Base-by-base conservation (phyloP, 1,284 basidiomycete species). In the Cryptococcus deneoformans region DNA sequence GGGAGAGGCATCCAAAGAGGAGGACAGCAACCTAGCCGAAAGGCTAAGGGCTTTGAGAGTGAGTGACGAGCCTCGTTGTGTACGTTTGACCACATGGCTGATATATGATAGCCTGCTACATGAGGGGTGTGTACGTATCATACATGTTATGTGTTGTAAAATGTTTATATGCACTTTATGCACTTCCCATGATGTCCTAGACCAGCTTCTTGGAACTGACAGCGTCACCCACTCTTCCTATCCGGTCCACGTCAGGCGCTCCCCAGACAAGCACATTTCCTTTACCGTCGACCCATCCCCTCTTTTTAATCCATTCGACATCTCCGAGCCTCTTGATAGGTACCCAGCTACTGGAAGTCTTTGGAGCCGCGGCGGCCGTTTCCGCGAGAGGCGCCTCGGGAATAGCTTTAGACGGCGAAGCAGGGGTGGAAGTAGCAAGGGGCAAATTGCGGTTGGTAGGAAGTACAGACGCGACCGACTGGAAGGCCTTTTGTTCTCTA, bases 1-100 rank as follows among this genome's bases (percentile, higher is more conserved):
- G 37, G 79, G 83, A 12, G 87, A 90, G 70, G 89, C 53, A 3
- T 45, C 34, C 9, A 65, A 63, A 46, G 70, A 74, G 59, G 76
- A 77, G 60, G 72, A 75, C 63, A 68, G 70, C 11, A 64, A 61
- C 24, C 55, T 75, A 39, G 72, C 72, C 2, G 68, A 74, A 56
- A 61, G 71, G 35, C 57, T 74, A 54, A 62, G 73, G 49, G 74
- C 73, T 10, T 62, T 76, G 51, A 60, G 71, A 37, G 74, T 76
- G 65, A 68, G 76, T 73, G 7, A 6, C 14, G 39, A 43, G 24
- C 6, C 29, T 29, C 5, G 29, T 29, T 29, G 29, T 29, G 29
- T 29, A 29, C 9, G 46, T 9, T 50, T 62, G 6, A 42, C 9
- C n/a, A 29, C 35, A 14, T 54, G 37, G 29, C 42, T 43, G 39